Evolutionary conservation across 2,329 filamentous ascomycete species (phyloP), one percentile per base, ranked within the genome.

Genomic region (Ophiocordyceps sinensis): DNA sequence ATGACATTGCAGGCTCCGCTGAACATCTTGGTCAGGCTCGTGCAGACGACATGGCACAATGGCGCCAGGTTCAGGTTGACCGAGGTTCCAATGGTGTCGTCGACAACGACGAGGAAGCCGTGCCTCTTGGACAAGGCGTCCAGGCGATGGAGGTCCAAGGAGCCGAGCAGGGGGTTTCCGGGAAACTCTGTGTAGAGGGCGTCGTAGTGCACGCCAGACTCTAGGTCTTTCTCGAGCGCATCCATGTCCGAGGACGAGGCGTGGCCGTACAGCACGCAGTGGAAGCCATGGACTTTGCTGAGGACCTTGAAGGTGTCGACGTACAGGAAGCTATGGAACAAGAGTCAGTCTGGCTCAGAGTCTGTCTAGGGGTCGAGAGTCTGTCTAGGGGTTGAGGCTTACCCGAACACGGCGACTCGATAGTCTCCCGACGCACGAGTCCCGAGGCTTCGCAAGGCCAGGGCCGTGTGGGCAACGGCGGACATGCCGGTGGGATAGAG

Each of bases 1-100:
- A 75, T 68, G 36, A 71, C 66, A 45, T 77, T 67, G 23, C 68
- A 66, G 44, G 65, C 66, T 4, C 74, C 73, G 41, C 61, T 71
- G 47, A 77, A 76, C 15, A 64, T 63, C 49, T 76, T 76, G 5
- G 71, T 75, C 23, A 75, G 54, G 29, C 63, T 67, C 1, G 66
- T 67, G n/a, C 70, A 51, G 17, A 75, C 42, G 1, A 71, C 53
- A 46, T 77, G 71, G 10, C 66, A 67, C 0, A 59, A 58, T 1
- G 55, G 50, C 1, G 70, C 49, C 14, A 76, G 46, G 47, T 71
- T 59, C 36, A 70, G 49, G 44, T 68, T 70, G 48, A 59, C 61
- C 26, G 66, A 64, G 11, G 59, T 65, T 4, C 58, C 64, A 31
- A 67, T 48, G 0, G 66, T 71, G 29, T 71, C 68, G 44, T 71